phyloP scores from a whole-genome alignment of 768 basidiomycete species.

The Trametes villosa region DNA sequence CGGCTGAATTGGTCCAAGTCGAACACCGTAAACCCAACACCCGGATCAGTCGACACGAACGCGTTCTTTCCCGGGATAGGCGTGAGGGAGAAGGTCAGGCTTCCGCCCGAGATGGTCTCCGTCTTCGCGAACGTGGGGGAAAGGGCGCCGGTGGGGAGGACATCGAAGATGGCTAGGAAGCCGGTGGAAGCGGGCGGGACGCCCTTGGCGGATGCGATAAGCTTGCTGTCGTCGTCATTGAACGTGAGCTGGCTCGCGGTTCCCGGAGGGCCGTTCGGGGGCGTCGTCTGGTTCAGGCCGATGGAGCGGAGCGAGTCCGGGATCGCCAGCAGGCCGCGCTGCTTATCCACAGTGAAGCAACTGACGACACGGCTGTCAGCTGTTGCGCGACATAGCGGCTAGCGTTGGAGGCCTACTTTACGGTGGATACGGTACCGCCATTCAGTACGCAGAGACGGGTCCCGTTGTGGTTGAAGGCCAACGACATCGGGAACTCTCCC shows the following conservation, averaged over 20 bases:
- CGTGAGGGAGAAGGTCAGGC: conserved; percentile 52
- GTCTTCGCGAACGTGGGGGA: conserved; percentile 44
- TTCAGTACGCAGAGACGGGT: conserved; percentile 37
- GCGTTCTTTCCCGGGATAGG: conserved; percentile 36
- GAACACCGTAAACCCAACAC: conserved; percentile 34
- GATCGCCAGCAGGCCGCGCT: conserved; percentile 44
- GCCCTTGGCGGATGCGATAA: conserved; percentile 55
- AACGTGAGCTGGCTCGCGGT: conserved; percentile 51
- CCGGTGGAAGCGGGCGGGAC: conserved; percentile 49
- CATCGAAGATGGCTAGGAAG: conserved; percentile 56
- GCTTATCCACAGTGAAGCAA: conserved; percentile 49
- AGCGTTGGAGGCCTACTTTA: conserved; percentile 36
- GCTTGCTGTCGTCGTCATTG: conserved; percentile 46
- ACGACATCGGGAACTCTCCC: conserved; percentile 35
- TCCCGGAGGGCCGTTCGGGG: conserved; percentile 51
- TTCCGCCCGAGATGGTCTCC: conserved; percentile 43
- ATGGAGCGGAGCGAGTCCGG: conserved; percentile 47
- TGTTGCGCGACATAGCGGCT: fast-evolving
- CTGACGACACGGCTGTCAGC: conserved; percentile 25
- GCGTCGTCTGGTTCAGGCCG: conserved; percentile 53
- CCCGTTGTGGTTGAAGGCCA: conserved; percentile 25
- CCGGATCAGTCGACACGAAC: conserved; percentile 34
- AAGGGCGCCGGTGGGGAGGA: conserved; percentile 47
- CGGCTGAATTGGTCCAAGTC: conserved; percentile 29
- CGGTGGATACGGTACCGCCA: conserved; percentile 47